Evolutionary conservation across 768 basidiomycete genomes (phyloP), one percentile per base, ranked within the genome.

Genomic region (Serendipita sp.): DNA sequence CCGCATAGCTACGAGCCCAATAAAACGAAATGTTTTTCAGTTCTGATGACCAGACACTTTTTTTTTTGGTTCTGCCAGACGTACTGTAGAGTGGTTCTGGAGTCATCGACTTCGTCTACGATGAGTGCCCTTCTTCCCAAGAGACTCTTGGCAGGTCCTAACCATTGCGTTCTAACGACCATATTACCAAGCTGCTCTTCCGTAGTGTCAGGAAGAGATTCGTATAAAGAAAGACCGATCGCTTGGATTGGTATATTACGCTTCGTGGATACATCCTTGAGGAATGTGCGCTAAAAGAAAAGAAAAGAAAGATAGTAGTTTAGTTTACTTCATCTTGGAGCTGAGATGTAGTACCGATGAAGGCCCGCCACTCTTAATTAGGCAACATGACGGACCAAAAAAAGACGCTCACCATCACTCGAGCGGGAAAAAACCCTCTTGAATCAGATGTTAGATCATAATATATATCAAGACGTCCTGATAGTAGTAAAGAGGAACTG

Each of bases 131-230:
- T 77, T 67, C 85, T 79, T 42, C 96, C 95, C 44, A 97, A 74
- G 17, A 99, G 76, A 14, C 81, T 73, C 68, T 84, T 83, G 41
- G 80, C 81, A 0, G 84, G 71, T 62, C 72, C 89, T 88, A 98
- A 76, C 96, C 96, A 99, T 73, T 99, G 96, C 16, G 94, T 99
- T 62, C 94, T 81, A 68, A 96, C 77, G 66, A 99, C 90, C 71
- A 96, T 85, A 64, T 76, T 79, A 56, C 89, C 89, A 60, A 92
- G 79, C 71, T 85, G 81, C 67, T 91, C 83, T 30, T 73, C 82
- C 1, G 82, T 82, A 2, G 82, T 80, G 17, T 85, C 90, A 3
- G 84, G 84, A 17, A 98, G 77, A 28, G 88, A 82, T 71, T 99
- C 96, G 68, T 99, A 99, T 2, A 99, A 78, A 3, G 92, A 94